A percentile compares a stretch with the other conserved stretches of the same genome.
Conservation (phyloP, 2,329 filamentous ascomycete species). For the Fusarium palustre region DNA sequence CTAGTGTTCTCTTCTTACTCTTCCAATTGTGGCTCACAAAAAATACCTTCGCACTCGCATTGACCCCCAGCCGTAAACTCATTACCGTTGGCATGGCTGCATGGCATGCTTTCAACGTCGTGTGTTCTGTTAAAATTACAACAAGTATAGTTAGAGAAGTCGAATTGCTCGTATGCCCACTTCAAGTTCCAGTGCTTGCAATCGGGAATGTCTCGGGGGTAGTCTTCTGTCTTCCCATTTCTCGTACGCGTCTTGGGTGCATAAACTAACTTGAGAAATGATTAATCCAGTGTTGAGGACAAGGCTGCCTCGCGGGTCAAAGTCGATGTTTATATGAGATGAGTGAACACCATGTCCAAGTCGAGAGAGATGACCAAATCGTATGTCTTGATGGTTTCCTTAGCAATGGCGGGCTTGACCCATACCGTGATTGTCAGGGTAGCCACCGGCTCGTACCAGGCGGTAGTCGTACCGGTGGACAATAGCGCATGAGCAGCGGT, state of each 20-base stretch:
- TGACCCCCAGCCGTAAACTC: not conserved
- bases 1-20: conserved; percentile 11
- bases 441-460: conserved; percentile 57
- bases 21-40: conserved; percentile 23
- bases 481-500: conserved; percentile 45
- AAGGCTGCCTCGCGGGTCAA: conserved; percentile 46
- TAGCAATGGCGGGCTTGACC: conserved; percentile 57
- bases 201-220: conserved; percentile 8
- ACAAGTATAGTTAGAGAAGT: conserved; percentile 17
- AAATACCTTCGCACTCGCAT: conserved; percentile 13
- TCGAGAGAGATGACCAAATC: conserved; percentile 59
- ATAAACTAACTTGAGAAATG: conserved; percentile 37
- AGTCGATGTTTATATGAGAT: conserved; percentile 53
- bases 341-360: conserved; percentile 57
- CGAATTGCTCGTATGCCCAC: conserved; percentile 14
- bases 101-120: conserved; percentile 12
- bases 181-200: conserved; percentile 14
- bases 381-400: conserved; percentile 54
- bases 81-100: conserved; percentile 13
- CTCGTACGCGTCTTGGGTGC: conserved; percentile 40
- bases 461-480: conserved; percentile 64
- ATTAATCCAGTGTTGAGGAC: conserved; percentile 43
- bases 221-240: conserved; percentile 30
- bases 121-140: conserved; percentile 13
- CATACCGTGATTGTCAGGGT: conserved; percentile 58